phyloP scores from a whole-genome alignment of 2,329 filamentous ascomycete species.

The Talaromyces amestolkiae region DNA sequence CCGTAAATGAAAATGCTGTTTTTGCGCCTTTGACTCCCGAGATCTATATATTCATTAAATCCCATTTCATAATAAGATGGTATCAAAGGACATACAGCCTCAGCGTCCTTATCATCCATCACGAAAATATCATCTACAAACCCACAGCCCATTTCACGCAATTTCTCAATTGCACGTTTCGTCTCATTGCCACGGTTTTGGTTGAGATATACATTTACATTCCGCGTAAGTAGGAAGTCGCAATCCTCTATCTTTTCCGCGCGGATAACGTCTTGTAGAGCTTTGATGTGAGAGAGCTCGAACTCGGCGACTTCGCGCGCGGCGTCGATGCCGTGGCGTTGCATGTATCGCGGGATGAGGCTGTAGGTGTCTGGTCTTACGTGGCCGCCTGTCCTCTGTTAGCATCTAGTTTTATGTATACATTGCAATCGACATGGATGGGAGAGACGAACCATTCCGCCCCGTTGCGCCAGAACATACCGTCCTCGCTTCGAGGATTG shows the following conservation, averaged over 20 bases:
- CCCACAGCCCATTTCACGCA: conserved; percentile 30
- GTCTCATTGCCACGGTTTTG: conserved; percentile 31
- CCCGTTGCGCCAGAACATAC: conserved; percentile 43
- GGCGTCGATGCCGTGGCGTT: conserved; percentile 37
- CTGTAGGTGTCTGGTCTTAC: conserved; percentile 45
- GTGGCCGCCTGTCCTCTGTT: conserved; percentile 35
- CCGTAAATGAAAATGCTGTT: conserved; percentile 37
- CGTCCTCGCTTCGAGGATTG: conserved; percentile 22
- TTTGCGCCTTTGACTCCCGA: conserved; percentile 43
- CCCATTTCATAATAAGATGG: too few species aligned
- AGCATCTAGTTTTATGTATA: background rate
- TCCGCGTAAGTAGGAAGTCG: conserved; percentile 44
- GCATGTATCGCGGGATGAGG: conserved; percentile 38
- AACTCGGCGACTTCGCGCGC: conserved; percentile 43
- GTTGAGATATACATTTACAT: conserved; percentile 44
- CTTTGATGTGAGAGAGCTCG: conserved; percentile 43
- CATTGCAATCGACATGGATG: background rate
- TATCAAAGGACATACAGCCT: conserved; percentile 18
- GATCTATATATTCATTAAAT: conserved; percentile 22
- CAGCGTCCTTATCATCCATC: conserved; percentile 28
- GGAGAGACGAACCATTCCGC: conserved; percentile 38
- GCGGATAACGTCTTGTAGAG: conserved; percentile 41
- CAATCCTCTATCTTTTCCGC: conserved; percentile 48
- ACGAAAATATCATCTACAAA: conserved; percentile 34
- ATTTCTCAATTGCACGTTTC: conserved; percentile 29